Percentiles rank a stretch among this genome's conserved stretches.
These are phyloP conservation scores for Solanum commersonii DNA, from an alignment of 257 asterid species.

Conservation along the genomic window DNA sequence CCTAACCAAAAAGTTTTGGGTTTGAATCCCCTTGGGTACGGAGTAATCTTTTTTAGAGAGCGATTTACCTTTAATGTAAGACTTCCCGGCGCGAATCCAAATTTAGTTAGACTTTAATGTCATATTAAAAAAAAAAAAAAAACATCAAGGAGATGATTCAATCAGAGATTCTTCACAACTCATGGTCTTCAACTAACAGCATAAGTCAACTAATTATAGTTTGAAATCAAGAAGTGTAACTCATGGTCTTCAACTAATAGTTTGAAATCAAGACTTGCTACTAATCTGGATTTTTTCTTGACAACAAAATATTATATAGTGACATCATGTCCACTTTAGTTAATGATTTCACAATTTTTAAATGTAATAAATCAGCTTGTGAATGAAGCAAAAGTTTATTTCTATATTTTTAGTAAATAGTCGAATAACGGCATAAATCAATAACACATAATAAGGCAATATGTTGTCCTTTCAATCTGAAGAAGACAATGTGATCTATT, in stretches of 20 bases:
- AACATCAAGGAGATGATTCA: constrained; percentile 29
- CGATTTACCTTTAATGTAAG: too few relatives aligned
- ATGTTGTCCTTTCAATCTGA: background rate
- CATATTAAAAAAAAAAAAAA: too few relatives aligned
- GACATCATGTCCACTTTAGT: background rate
- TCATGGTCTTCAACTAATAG: background rate
- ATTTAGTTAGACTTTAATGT: too few relatives aligned
- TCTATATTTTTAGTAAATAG: background rate
- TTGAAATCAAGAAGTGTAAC: background rate
- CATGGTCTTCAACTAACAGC: constrained; percentile 25
- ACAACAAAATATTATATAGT: background rate
- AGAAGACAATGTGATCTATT: background rate
- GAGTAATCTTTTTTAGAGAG: background rate
- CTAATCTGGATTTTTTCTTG: background rate
- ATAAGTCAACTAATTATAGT: background rate
- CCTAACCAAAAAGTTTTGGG: too few relatives aligned
- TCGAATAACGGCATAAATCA: background rate
- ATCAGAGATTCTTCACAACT: constrained; percentile 26
- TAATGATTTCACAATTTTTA: background rate
- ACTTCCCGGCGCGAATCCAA: too few relatives aligned
- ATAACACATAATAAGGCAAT: background rate
- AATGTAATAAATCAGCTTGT: background rate
- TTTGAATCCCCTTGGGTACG: too few relatives aligned
- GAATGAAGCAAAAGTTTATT: background rate
- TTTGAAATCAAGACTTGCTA: background rate